Conservation (phyloP, 176 grass and related monocot genomes). For the Typha latifolia region DNA sequence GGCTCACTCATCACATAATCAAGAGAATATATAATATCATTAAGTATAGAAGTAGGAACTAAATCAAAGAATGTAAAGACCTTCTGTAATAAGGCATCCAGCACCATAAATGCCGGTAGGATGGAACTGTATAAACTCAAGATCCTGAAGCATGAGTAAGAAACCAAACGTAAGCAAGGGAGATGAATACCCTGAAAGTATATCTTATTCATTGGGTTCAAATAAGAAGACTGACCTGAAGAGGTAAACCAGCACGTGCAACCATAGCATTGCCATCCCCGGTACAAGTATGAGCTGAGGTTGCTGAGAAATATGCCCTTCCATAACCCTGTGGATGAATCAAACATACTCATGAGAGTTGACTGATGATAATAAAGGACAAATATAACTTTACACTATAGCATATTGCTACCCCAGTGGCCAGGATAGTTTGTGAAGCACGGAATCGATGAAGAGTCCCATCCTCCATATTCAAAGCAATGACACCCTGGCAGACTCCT, state of each 20-base stretch:
- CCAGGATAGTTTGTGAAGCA: slow-evolving; percentile 74
- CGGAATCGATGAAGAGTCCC: slow-evolving; percentile 92
- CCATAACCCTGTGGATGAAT: slow-evolving; percentile 52
- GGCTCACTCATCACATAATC: background rate
- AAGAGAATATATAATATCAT: background rate
- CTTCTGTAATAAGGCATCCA: slow-evolving; percentile 86
- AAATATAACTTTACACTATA: background rate
- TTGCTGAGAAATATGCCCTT: slow-evolving; percentile 90
- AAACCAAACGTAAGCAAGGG: background rate
- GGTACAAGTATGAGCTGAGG: slow-evolving; percentile 97
- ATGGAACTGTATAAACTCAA: slow-evolving; percentile 97
- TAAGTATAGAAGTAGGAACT: background rate
- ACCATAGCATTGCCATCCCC: slow-evolving; percentile 99
- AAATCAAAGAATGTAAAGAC: slow-evolving; percentile 21
- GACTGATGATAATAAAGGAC: slow-evolving; percentile 5
- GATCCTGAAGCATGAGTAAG: slow-evolving; percentile 47
- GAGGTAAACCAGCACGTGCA: slow-evolving; percentile 91
- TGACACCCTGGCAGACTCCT: slow-evolving; percentile 76
- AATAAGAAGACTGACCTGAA: slow-evolving; percentile 35
- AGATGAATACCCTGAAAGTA: background rate
- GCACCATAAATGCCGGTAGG: slow-evolving; percentile 84
- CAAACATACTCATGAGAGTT: slow-evolving; percentile 18
- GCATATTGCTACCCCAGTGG: slow-evolving; percentile 59
- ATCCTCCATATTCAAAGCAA: slow-evolving; percentile 99
- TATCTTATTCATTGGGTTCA: background rate